A percentile compares a stretch with the other conserved stretches of the same genome.
These are phyloP conservation scores for Auricularia sp. DNA, from an alignment of 768 basidiomycete genomes.

Conservation along the genomic window DNA sequence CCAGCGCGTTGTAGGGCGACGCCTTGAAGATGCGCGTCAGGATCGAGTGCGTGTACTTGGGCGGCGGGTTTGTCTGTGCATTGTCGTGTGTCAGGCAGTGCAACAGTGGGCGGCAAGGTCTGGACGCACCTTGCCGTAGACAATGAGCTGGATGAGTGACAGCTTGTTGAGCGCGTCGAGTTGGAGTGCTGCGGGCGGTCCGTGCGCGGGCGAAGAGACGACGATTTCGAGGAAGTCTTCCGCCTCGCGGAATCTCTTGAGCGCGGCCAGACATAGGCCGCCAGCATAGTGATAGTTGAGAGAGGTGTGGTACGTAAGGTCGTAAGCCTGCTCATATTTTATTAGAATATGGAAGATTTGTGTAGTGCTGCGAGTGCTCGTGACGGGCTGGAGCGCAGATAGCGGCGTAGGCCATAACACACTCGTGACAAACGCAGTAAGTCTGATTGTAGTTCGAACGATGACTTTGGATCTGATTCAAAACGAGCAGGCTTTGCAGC, in stretches of 20 bases:
- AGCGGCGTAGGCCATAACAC: too few relatives aligned
- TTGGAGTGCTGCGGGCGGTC: constrained; percentile 58
- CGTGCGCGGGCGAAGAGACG: constrained; percentile 47
- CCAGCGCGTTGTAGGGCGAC: constrained; percentile 55
- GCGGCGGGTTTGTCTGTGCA: constrained; percentile 28
- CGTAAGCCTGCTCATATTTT: constrained; percentile 20
- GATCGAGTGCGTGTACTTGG: constrained; percentile 61
- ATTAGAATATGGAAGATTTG: background rate
- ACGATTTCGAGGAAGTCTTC: constrained; percentile 76
- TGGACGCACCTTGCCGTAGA: constrained; percentile 53
- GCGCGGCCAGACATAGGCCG: constrained; percentile 53
- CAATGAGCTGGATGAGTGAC: constrained; percentile 66
- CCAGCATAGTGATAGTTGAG: constrained; percentile 79
- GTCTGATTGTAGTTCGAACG: background rate
- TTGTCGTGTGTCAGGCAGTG: background rate
- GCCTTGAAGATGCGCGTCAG: constrained; percentile 55
- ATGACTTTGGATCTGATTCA: too few relatives aligned
- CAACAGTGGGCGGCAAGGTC: background rate
- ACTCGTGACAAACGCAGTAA: background rate
- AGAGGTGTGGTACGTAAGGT: constrained; percentile 69
- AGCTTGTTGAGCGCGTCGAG: constrained; percentile 84
- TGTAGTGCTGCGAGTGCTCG: too few relatives aligned
- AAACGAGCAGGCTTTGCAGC: too few relatives aligned
- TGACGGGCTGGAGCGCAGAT: too few relatives aligned
- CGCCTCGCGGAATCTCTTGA: constrained; percentile 59